Percentiles rank a stretch among this genome's conserved stretches.
phyloP scores from a whole-genome alignment of 305 asterid genomes.

The Fraxinus floribunda region DNA sequence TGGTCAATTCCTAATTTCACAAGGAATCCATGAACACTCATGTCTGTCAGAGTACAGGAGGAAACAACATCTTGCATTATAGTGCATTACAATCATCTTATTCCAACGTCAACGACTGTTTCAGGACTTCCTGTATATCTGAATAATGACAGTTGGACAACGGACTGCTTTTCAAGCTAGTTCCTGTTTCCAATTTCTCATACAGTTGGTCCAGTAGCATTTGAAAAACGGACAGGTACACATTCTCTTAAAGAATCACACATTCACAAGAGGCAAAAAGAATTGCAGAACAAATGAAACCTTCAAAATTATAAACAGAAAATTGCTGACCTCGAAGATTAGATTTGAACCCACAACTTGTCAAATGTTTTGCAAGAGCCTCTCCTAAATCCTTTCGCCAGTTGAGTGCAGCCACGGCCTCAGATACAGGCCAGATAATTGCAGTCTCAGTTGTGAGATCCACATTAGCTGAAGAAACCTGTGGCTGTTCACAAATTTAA shows the following conservation, averaged over 20 bases:
- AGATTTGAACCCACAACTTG: slow-evolving; percentile 81
- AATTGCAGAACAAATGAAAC: slow-evolving; percentile 15
- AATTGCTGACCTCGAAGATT: slow-evolving; percentile 65
- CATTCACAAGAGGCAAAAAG: slow-evolving; percentile 24
- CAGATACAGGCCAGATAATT: slow-evolving; percentile 81
- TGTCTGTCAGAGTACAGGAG: slow-evolving; percentile 9
- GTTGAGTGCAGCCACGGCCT: slow-evolving; percentile 68
- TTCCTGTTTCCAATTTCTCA: not conserved
- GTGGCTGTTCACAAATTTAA: slow-evolving; percentile 60
- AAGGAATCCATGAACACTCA: slow-evolving; percentile 7
- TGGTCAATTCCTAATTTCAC: not conserved
- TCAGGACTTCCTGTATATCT: slow-evolving; percentile 14
- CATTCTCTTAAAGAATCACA: slow-evolving; percentile 6
- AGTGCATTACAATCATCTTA: slow-evolving; percentile 16
- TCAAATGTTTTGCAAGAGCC: slow-evolving; percentile 93
- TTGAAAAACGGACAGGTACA: slow-evolving; percentile 2
- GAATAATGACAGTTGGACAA: slow-evolving; percentile 1
- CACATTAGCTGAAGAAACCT: slow-evolving; percentile 89
- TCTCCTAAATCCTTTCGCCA: slow-evolving; percentile 89
- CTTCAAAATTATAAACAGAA: slow-evolving; percentile 20
- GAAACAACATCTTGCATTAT: slow-evolving; percentile 20
- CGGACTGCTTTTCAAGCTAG: not conserved
- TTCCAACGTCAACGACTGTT: slow-evolving; percentile 16
- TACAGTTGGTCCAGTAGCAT: slow-evolving; percentile 8
- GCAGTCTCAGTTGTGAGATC: slow-evolving; percentile 94